phyloP scores from a whole-genome alignment of 2,329 filamentous ascomycete genomes.

The Arthrobotrys conoides region DNA sequence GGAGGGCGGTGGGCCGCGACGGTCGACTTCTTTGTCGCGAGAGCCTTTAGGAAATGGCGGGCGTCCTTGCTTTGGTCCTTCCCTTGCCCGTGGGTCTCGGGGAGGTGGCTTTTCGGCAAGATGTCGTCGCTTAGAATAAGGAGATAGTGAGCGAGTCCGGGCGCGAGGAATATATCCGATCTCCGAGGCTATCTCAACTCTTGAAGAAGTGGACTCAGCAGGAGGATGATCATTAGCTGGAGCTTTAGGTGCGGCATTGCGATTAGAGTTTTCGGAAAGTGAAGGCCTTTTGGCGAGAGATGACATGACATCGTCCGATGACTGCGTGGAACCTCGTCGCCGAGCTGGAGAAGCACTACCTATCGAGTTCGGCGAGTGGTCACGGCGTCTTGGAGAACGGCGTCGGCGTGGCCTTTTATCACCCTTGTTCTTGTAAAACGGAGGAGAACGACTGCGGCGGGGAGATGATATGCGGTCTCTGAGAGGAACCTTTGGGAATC shows the following conservation, averaged over 20 bases:
- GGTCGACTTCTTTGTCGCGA: conserved; percentile 44
- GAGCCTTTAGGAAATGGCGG: conserved; percentile 35
- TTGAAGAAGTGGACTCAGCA: conserved; percentile 7
- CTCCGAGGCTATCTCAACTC: conserved; percentile 39
- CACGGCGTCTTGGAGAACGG: conserved; percentile 43
- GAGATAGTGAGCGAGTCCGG: conserved; percentile 41
- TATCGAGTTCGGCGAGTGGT: conserved; percentile 37
- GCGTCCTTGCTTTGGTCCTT: conserved; percentile 35
- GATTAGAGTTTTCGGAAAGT: background rate
- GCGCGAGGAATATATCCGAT: conserved; percentile 34
- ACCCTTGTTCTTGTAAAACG: conserved; percentile 32
- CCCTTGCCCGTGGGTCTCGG: conserved; percentile 32
- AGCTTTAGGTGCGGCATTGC: conserved; percentile 4
- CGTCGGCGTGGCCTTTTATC: conserved; percentile 53
- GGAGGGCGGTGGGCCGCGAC: conserved; percentile 15
- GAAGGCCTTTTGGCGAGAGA: conserved; percentile 36
- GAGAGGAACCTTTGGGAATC: conserved; percentile 25
- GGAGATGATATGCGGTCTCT: conserved; percentile 34
- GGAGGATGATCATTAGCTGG: conserved; percentile 4
- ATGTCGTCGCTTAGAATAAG: conserved; percentile 45
- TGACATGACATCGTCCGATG: conserved; percentile 46
- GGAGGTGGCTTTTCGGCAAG: conserved; percentile 13
- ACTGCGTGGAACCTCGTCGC: conserved; percentile 43
- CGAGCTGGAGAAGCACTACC: conserved; percentile 41
- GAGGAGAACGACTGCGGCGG: conserved; percentile 47